Percentiles rank a stretch among this genome's conserved stretches.
Evolutionary conservation across 176 grass and related monocot genomes (phyloP).

Genomic region (Pontederia paniculata): DNA sequence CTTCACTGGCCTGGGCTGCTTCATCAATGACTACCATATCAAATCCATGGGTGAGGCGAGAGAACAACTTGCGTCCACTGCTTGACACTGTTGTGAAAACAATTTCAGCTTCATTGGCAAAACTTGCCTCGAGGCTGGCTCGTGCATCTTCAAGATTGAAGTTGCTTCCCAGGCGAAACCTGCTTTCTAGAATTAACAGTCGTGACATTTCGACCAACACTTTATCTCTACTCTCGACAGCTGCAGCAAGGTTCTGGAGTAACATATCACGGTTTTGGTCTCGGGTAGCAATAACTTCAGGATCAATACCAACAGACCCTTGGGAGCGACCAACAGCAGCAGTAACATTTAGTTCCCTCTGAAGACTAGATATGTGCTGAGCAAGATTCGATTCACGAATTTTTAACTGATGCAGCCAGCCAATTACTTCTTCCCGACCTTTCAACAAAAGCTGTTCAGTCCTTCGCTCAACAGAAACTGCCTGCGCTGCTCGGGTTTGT

Average conservation of each 20-base stretch:
- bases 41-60: constrained; percentile 90
- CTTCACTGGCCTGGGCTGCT: constrained; percentile 97
- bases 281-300: constrained; percentile 72
- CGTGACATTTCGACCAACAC: constrained; percentile 95
- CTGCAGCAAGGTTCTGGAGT: constrained; percentile 83
- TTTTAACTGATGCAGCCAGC: constrained; percentile 94
- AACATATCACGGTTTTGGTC: constrained; percentile 71
- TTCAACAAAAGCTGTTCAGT: constrained; percentile 94
- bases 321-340: constrained; percentile 77
- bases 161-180: constrained; percentile 59
- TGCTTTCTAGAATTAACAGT: constrained; percentile 73
- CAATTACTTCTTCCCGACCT: constrained; percentile 75
- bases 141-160: constrained; percentile 97
- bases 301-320: constrained; percentile 97
- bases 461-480: constrained; percentile 93
- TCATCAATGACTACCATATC: constrained; percentile 99
- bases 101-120: constrained; percentile 98
- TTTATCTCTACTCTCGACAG: constrained; percentile 89
- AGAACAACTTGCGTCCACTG: constrained; percentile 91
- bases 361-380: constrained; percentile 57
- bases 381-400: constrained; percentile 54
- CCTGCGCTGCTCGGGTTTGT: constrained; percentile 92
- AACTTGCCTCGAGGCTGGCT: constrained; percentile 88
- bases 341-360: constrained; percentile 65
- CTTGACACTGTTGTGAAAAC: constrained; percentile 99